These are phyloP conservation scores for Candida sithepensis DNA, from an alignment of 805 yeast genomes.

Conservation along the genomic window DNA sequence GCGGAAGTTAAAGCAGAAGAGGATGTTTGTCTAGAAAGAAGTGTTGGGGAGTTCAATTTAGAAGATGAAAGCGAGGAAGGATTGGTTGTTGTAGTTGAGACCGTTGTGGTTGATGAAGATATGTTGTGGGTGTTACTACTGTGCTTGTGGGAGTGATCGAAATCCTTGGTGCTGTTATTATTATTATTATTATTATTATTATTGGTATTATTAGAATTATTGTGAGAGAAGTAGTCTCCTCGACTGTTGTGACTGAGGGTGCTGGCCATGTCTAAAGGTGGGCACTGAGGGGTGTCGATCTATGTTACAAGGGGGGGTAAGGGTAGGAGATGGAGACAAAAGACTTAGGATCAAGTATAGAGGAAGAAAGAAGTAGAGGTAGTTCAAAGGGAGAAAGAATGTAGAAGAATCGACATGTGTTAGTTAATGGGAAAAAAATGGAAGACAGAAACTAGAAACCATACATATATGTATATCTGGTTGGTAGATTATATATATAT, in stretches of 20 bases:
- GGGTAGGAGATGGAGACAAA: neutral
- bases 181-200: too few relatives aligned
- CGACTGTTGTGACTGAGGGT: neutral
- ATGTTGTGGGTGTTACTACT: too few relatives aligned
- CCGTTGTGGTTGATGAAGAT: too few relatives aligned
- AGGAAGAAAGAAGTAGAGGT: neutral
- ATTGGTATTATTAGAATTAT: neutral
- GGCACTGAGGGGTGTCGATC: too few relatives aligned
- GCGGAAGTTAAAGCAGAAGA: slow-evolving; percentile 24
- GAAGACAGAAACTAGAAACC: too few relatives aligned
- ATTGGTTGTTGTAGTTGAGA: neutral
- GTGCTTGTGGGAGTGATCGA: too few relatives aligned
- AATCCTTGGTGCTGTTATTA: too few relatives aligned
- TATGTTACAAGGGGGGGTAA: neutral
- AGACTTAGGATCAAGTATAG: neutral
- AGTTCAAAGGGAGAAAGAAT: too few relatives aligned
- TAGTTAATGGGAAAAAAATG: too few relatives aligned
- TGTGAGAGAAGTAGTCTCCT: neutral
- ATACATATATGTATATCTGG: too few relatives aligned
- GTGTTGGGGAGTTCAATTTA: slow-evolving; percentile 20
- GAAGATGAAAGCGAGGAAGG: slow-evolving; percentile 21
- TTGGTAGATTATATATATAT: too few relatives aligned
- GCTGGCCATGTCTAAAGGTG: neutral
- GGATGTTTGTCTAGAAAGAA: slow-evolving; percentile 19
- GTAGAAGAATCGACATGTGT: too few relatives aligned